These are phyloP conservation scores for Acacia concinna DNA, from an alignment of 331 rosid genomes.

Conservation along the genomic window DNA sequence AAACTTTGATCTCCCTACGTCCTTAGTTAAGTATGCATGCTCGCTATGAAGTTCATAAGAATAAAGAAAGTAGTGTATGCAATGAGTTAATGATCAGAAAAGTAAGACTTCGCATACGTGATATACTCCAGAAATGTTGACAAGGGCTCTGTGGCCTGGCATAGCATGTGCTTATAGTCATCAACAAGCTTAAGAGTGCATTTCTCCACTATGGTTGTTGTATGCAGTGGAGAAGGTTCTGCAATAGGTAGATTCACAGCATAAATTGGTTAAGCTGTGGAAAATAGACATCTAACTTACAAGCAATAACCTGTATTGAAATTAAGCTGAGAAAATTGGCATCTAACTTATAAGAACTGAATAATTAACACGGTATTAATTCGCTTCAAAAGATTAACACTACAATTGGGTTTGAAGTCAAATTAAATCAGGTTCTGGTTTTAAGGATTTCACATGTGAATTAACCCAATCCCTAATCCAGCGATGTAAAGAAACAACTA, in stretches of 20 bases:
- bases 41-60: conserved; percentile 8
- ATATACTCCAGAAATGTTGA: conserved; percentile 91
- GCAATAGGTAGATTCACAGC: conserved; percentile 41
- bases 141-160: conserved; percentile 95
- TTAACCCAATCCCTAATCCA: not conserved
- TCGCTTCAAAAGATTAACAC: not conserved
- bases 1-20: conserved; percentile 1
- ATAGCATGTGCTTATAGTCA: conserved; percentile 94
- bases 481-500: not conserved
- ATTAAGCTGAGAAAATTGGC: not conserved
- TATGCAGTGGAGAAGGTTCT: conserved; percentile 98
- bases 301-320: not conserved
- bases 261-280: not conserved
- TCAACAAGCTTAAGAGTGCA: conserved; percentile 97
- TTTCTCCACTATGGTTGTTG: conserved; percentile 94
- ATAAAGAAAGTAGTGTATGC: conserved; percentile 2
- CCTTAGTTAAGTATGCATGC: not conserved
- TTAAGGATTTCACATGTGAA: not conserved
- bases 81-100: not conserved
- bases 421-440: not conserved
- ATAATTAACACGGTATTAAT: not conserved
- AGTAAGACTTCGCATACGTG: conserved; percentile 55
- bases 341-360: not conserved
- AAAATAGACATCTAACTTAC: not conserved
- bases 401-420: not conserved